Base-by-base conservation (phyloP, 2,329 filamentous ascomycete genomes). In the Colletotrichum somersetense region DNA sequence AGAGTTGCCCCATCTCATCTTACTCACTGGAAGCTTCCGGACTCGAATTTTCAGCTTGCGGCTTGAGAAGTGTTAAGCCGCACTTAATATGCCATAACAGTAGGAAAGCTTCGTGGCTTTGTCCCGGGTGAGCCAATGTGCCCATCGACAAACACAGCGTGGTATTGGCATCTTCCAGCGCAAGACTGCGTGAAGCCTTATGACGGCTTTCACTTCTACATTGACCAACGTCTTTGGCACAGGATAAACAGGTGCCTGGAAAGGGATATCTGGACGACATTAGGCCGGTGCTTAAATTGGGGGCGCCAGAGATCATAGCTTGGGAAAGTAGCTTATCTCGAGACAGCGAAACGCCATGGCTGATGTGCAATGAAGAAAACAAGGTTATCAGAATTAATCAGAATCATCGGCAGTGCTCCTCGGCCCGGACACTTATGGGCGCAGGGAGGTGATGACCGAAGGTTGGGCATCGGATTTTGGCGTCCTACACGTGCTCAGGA, bases 291-390 rank as follows among this genome's bases (percentile, higher is more conserved):
- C n/a, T 40, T 14, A 14, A 16, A n/a, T 44, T 33, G 11, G 4
- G 23, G 23, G n/a, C 20, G 38, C 33, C 16, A 57, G 12, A 18
- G 30, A 52, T 50, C 3, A 48, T 42, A 44, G 64, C 50, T 53
- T 59, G 46, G n/a, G 42, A n/a, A 40, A 7, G 57, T 61, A 12
- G 14, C 33, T 50, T 48, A 30, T 40, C 56, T 38, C 35, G 30
- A 71, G 68, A 71, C 65, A 68, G 30, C 23, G n/a, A 18, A 46
- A 38, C 66, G 69, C 66, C 66, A 7, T 69, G 69, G 69, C 69
- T 64, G 58, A 11, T 23, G 18, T 8, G n/a, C 11, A 30, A n/a
- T 42, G 46, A 55, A 55, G 8, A 69, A 72, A 71, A 59, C 20
- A 59, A 64, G 55, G 55, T 59, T 64, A 72, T 53, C 56, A 23